Base-by-base conservation (phyloP, 2,329 filamentous ascomycete species). In the Sporothrix pseudoabietina region DNA sequence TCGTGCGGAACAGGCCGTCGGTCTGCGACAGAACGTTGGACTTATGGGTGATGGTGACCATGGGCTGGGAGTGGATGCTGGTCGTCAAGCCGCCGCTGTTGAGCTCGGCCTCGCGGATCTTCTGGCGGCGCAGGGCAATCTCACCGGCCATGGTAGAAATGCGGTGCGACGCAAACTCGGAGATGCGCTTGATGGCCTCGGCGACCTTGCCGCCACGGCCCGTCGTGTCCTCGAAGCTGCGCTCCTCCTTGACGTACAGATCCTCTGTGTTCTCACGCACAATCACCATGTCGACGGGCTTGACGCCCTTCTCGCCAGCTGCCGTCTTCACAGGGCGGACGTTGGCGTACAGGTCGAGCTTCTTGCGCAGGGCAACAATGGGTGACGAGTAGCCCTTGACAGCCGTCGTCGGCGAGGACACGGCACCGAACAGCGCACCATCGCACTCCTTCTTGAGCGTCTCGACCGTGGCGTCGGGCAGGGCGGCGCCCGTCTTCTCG, bases 251-350 rank as follows among this genome's bases (percentile, higher is more conserved):
- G 78, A 99, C 95, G 83, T 97, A 97, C 55, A 99, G 88, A 82
- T 99, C 96, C 85, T 99, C 96, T 44, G 96, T 99, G 86, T 99
- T 99, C 84, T 99, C 96, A 77, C 96, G 93, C 72, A 98, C 96
- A 79, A 98, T 99, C 79, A 99, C 96, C 82, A 99, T 91, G 84
- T 99, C 96, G 80, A 98, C 94, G 76, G 92, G 91, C 79, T 86
- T 78, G 71, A 89, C 87, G 39, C 89, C 91, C 76, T 83, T 78
- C 72, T 89, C 87, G 47, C 89, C 91, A 75, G 85, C 80, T 76
- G 93, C 89, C 63, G 92, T 92, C 86, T 98, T 98, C 82, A 98
- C 96, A 71, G 95, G 95, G 52, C 96, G 92, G 69, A 99, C 94
- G 82, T 99, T 99, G 85, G 96, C 96, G 84, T 97, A 99, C 73